Conservation (phyloP, 106 monocot species). For the Phalaenopsis equestris region DNA sequence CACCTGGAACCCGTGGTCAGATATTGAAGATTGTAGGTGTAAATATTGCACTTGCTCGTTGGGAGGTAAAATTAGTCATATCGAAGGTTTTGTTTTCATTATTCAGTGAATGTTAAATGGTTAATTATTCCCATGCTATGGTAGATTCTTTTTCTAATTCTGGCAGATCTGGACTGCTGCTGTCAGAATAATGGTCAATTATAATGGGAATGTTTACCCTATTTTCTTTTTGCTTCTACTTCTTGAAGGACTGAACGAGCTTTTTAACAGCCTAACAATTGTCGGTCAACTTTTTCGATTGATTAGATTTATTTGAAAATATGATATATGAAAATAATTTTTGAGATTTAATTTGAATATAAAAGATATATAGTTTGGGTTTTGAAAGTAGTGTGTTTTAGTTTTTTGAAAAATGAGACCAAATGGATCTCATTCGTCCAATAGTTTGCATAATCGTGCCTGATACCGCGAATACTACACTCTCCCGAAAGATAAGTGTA, state of each 20-base stretch:
- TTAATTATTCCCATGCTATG: not conserved
- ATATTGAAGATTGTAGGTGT: constrained; percentile 57
- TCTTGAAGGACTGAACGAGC: not conserved
- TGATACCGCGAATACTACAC: no score
- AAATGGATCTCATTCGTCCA: no score
- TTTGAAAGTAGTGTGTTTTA: no score
- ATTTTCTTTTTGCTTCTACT: not conserved
- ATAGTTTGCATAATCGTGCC: no score
- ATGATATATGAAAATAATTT: no score
- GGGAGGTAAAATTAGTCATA: constrained; percentile 51
- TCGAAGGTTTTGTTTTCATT: not conserved
- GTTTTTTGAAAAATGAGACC: no score
- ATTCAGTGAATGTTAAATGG: not conserved
- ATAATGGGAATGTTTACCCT: not conserved
- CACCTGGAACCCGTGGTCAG: constrained; percentile 50
- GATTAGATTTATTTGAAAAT: no score
- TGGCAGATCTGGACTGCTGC: not conserved
- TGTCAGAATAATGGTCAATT: not conserved
- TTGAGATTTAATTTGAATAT: no score
- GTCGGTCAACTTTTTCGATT: no score
- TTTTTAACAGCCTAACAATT: not conserved
- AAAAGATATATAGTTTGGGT: no score
- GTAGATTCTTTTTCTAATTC: not conserved
- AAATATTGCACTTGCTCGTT: constrained; percentile 60
- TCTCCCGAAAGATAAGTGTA: no score